phyloP scores from a whole-genome alignment of 2,329 filamentous ascomycete genomes.

The Penicillium sp. region DNA sequence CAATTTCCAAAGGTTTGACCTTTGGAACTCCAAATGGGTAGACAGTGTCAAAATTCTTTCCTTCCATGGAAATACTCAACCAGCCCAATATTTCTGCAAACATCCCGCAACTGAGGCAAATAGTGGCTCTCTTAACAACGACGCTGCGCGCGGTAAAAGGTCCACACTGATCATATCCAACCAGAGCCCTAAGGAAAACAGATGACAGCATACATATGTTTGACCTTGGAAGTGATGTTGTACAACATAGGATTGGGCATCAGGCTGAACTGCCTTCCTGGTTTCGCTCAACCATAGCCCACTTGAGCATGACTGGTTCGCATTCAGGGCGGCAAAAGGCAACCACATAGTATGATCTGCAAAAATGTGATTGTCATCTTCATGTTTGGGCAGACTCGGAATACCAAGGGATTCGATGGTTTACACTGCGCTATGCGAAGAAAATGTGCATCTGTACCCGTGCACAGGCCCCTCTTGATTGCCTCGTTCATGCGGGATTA shows the following conservation, averaged over 20 bases:
- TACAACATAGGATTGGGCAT: background rate
- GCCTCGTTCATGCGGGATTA: background rate
- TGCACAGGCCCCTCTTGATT: background rate
- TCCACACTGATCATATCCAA: background rate
- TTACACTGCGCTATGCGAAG: background rate
- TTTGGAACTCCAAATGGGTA: too few relatives aligned
- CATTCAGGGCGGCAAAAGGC: background rate
- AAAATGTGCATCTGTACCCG: background rate
- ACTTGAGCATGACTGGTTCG: background rate
- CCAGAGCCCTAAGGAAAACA: background rate
- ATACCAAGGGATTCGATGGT: too few relatives aligned
- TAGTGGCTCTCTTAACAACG: background rate
- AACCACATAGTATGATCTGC: background rate
- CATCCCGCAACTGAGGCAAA: background rate
- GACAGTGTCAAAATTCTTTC: too few relatives aligned
- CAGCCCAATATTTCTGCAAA: too few relatives aligned
- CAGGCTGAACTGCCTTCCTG: background rate
- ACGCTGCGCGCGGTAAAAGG: too few relatives aligned
- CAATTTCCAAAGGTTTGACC: too few relatives aligned
- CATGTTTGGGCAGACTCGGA: too few relatives aligned
- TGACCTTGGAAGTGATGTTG: background rate
- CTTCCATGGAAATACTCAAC: too few relatives aligned
- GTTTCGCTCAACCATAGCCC: background rate
- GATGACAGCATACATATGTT: background rate
- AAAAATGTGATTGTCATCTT: background rate